Base-by-base conservation (phyloP, 345 rosid species). In the Corchorus olitorius region DNA sequence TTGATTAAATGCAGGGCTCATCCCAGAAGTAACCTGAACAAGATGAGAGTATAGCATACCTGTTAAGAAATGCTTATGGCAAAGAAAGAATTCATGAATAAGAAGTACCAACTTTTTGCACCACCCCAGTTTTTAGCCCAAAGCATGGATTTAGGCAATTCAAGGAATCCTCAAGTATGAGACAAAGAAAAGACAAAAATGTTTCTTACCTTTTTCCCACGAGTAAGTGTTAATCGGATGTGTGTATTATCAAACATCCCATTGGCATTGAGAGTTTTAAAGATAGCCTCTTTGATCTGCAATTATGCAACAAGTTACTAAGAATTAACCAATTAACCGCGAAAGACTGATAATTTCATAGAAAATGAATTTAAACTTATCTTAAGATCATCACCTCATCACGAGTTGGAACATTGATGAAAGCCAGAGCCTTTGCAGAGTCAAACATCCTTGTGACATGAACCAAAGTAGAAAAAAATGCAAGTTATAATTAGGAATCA, bases 391-490 rank as follows among this genome's bases (percentile, higher is more conserved):
- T 87, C 35, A 91, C 97, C 89, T 91, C 93, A 72, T 89, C 92
- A 37, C 87, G 90, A 6, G 88, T 79, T 33, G 97, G 97, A 78
- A 94, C 90, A 85, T 90, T 92, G 3, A 73, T 62, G 73, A 90
- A 92, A 85, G 97, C 98, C 77, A 94, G 86, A 82, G 97, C 97
- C 84, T 90, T 92, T 66, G 97, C 91, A 20, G 98, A 94, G 84
- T 94, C 97, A 79, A 87, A 91, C 83, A 94, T 3, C 90, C 97
- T 94, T 64, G 78, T 49, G 17, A 71, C 66, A 77, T 17, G 59
- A 81, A 35, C 65, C 69, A 78, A 68, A 48, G 76, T 27, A 27
- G 27, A 27, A 67, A 46, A 73, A 55, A 60, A 19, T 20, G 27
- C 12, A 55, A 22, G 52, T 12, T 19, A 66, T 11, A 14, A 6